These are phyloP conservation scores for Emergomyces pasteurianus DNA, from an alignment of 2,329 filamentous ascomycete species.

Conservation along the genomic window DNA sequence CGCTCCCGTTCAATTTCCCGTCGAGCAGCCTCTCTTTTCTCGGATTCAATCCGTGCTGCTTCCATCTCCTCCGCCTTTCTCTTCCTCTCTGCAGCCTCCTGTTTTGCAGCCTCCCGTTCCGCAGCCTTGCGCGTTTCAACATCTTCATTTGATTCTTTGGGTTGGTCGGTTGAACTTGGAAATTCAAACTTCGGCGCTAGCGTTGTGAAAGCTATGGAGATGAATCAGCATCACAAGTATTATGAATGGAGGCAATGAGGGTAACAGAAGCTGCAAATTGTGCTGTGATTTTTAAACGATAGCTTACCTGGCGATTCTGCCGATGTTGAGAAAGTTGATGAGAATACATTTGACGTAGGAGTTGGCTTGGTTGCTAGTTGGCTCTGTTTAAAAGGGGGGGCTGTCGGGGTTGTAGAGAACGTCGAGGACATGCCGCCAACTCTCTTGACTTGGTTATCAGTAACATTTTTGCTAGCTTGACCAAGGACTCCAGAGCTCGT, in stretches of 20 bases:
- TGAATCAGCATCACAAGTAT: neutral
- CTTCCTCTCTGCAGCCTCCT: conserved; percentile 1
- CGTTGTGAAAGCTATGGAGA: neutral
- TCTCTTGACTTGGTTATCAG: neutral
- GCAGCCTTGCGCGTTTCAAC: conserved; percentile 2
- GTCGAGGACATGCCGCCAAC: neutral
- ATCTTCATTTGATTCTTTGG: neutral
- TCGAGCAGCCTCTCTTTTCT: conserved; percentile 5
- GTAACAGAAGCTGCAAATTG: neutral
- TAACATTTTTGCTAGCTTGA: neutral
- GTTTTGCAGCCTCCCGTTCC: conserved; percentile 1
- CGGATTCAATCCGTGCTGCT: conserved; percentile 4
- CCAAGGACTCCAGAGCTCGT: neutral
- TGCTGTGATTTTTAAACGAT: neutral
- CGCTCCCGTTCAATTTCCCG: neutral
- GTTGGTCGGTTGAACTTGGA: neutral
- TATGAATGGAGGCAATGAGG: neutral
- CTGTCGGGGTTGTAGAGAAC: neutral
- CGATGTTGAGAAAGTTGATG: neutral
- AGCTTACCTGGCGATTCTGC: neutral
- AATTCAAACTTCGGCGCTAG: neutral
- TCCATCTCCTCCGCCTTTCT: conserved; percentile 5
- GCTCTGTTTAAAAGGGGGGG: neutral
- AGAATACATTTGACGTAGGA: neutral
- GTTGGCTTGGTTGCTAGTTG: neutral